phyloP scores from a whole-genome alignment of 495 filamentous ascomycete species.

The Penicillium crystallinum region DNA sequence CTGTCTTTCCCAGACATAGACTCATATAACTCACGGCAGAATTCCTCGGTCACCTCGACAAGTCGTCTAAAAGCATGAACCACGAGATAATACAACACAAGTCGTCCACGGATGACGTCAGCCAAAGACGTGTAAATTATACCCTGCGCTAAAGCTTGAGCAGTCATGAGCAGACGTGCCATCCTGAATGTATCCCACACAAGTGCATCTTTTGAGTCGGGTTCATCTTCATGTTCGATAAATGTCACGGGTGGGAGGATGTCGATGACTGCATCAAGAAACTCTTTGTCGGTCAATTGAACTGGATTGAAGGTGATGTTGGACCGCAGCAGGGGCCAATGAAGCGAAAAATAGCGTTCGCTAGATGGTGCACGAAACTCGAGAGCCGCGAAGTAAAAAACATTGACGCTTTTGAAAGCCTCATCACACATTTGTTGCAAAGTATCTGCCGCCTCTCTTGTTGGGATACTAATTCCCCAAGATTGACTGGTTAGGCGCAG shows the following conservation, averaged over 20 bases:
- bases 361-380: background rate
- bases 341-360: background rate
- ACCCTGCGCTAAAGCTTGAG: slow-evolving; percentile 2
- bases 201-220: slow-evolving; percentile 2
- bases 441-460: background rate
- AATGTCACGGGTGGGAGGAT: background rate
- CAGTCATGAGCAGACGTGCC: slow-evolving; percentile 4
- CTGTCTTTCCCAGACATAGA: slow-evolving; percentile 1
- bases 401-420: background rate
- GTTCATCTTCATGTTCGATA: background rate
- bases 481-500: slow-evolving; percentile 4
- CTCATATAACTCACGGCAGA: slow-evolving; percentile 5
- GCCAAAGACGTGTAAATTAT: background rate
- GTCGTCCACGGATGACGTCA: background rate
- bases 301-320: background rate
- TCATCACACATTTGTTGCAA: background rate
- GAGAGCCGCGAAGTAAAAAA: background rate
- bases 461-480: background rate
- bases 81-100: slow-evolving; percentile 8
- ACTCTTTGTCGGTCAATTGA: background rate
- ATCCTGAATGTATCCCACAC: slow-evolving; percentile 7
- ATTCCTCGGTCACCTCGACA: background rate
- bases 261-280: background rate
- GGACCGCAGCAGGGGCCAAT: background rate
- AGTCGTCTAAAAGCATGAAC: background rate